Conservation (phyloP, 192 early-diverging fungal genomes). For the Umbelopsis sp. region DNA sequence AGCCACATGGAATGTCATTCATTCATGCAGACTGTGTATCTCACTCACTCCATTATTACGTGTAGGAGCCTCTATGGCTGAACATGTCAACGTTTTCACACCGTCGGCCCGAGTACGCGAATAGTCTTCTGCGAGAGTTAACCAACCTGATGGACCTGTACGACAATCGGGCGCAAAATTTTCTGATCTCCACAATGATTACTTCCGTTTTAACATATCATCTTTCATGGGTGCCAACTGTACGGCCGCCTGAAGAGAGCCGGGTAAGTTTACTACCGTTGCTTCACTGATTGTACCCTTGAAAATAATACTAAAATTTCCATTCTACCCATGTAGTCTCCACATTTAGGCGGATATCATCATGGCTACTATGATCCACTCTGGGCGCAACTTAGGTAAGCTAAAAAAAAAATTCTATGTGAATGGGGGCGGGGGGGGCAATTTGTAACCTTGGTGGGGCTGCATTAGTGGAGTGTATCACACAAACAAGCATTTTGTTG, state of each 20-base stretch:
- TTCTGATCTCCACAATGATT: slow-evolving; percentile 51
- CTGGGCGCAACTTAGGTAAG: slow-evolving; percentile 60
- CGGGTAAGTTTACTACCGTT: no score
- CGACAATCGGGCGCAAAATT: slow-evolving; percentile 34
- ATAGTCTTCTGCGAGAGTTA: slow-evolving; percentile 37
- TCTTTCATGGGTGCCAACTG: slow-evolving; percentile 57
- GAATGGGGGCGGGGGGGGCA: no score
- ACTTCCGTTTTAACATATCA: slow-evolving; percentile 54
- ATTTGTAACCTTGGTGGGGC: no score
- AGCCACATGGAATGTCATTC: background rate
- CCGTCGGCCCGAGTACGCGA: slow-evolving; percentile 27
- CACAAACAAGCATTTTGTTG: background rate
- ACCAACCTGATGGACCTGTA: slow-evolving; percentile 32
- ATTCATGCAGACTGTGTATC: background rate
- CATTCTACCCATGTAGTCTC: background rate
- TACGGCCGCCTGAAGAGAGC: slow-evolving; percentile 46
- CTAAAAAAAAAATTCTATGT: background rate
- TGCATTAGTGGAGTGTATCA: background rate
- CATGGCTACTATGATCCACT: slow-evolving; percentile 53
- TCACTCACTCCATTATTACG: background rate
- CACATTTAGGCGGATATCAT: slow-evolving; percentile 22
- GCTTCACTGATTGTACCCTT: no score
- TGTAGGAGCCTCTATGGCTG: slow-evolving; percentile 47
- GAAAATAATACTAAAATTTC: no score
- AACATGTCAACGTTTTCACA: slow-evolving; percentile 49